A percentile compares a stretch with the other conserved stretches of the same genome.
phyloP scores from a whole-genome alignment of 2,329 filamentous ascomycete species.

The Meredithiella fracta region DNA sequence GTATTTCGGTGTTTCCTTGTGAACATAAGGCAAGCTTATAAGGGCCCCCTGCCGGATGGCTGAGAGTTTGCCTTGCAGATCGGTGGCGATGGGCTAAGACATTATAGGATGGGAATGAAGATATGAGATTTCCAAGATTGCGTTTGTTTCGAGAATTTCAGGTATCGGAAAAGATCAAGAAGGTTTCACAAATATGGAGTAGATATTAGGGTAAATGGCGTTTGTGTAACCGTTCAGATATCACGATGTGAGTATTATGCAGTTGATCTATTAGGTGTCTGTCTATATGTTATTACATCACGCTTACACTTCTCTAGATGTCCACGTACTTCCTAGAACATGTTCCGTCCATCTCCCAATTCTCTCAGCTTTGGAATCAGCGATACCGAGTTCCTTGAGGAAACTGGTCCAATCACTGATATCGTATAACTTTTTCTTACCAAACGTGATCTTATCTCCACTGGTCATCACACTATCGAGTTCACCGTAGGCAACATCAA shows the following conservation, averaged over 20 bases:
- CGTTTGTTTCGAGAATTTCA: too few relatives aligned
- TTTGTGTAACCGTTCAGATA: not conserved
- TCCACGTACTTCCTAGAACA: conserved; percentile 14
- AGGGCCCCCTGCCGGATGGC: too few relatives aligned
- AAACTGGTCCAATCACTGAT: conserved; percentile 10
- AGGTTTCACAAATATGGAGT: not conserved
- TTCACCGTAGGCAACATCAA: conserved; percentile 24
- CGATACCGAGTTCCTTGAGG: conserved; percentile 5
- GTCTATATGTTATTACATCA: too few relatives aligned
- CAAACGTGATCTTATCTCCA: conserved; percentile 7
- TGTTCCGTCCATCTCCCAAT: conserved; percentile 9
- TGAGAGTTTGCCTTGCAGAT: too few relatives aligned
- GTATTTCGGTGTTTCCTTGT: not conserved
- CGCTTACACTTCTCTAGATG: not conserved
- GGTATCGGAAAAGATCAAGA: not conserved
- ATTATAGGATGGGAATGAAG: too few relatives aligned
- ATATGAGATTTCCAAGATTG: too few relatives aligned
- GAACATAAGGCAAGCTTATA: not conserved
- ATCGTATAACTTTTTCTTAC: conserved; percentile 13
- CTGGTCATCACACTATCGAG: conserved; percentile 22
- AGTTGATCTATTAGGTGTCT: too few relatives aligned
- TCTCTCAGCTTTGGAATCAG: not conserved
- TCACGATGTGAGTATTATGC: too few relatives aligned
- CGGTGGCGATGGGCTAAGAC: too few relatives aligned
- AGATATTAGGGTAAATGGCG: not conserved